phyloP scores from a whole-genome alignment of 2,329 filamentous ascomycete genomes.

The Juglanconis oblonga region DNA sequence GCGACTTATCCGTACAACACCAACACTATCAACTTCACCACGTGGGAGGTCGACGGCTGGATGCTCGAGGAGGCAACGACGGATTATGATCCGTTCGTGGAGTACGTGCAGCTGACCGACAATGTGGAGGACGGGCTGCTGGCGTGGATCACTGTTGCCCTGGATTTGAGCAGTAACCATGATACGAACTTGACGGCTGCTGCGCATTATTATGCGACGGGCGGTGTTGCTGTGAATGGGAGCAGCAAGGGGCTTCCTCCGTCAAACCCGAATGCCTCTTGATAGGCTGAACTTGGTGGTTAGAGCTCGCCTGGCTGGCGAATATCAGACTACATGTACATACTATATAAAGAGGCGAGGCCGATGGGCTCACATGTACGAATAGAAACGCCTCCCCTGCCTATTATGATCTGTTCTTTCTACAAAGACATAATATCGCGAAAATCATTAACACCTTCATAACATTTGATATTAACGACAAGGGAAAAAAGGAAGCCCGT shows the following conservation, averaged over 20 bases:
- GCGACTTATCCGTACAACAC: conserved; percentile 33
- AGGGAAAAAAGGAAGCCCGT: no score
- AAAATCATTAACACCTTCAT: no score
- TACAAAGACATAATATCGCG: no score
- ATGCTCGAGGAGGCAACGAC: conserved; percentile 29
- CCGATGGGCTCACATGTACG: no score
- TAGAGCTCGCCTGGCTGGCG: no score
- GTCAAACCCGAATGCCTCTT: conserved; percentile 2
- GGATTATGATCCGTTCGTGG: conserved; percentile 45
- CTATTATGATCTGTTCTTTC: no score
- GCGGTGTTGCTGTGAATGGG: background rate
- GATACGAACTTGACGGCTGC: conserved; percentile 1
- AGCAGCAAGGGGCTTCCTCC: conserved; percentile 1
- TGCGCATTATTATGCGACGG: background rate
- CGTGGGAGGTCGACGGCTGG: conserved; percentile 27
- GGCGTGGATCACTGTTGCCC: conserved; percentile 17
- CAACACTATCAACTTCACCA: conserved; percentile 30
- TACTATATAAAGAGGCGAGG: no score
- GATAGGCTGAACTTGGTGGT: background rate
- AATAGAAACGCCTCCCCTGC: no score
- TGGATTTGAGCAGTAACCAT: conserved; percentile 4
- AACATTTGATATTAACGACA: no score
- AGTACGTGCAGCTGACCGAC: conserved; percentile 33
- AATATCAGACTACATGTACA: no score
- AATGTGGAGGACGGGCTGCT: conserved; percentile 5